Base-by-base conservation (phyloP, 345 rosid genomes). In the Brassica carinata region DNA sequence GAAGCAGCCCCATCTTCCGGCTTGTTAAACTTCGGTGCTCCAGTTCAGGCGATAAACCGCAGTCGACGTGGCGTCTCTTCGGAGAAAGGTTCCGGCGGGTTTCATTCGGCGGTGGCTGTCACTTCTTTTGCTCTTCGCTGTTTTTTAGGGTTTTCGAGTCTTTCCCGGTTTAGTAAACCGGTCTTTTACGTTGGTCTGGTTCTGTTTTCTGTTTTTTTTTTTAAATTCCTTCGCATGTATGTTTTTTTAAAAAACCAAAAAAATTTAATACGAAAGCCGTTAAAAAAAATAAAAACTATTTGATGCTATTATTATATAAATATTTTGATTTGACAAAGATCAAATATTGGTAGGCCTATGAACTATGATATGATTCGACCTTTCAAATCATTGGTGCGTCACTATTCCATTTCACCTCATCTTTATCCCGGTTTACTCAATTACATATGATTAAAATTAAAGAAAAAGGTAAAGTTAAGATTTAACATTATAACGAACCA, bases 371-470 rank as follows among this genome's bases (percentile, higher is more conserved):
- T 68, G 78, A 79, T 79, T 67, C 17, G 78, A 59, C 69, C 78
- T 79, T 79, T 61, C 74, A 79, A 79, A 79, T 79, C 78, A 79
- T 74, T 79, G 58, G 65, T 68, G 71, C 6, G 64, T 68, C 83
- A 74, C 79, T 59, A 68, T 74, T 74, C 65, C 66, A 74, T 68
- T 74, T 68, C 71, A 51, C 79, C 45, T 58, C 75, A 68, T 13
- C 71, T 79, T 74, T 79, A 69, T 61, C 79, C 69, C 2, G 38
- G 51, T 79, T 79, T 73, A 79, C 78, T 67, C 71, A 57, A 73
- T 72, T 79, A 67, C 26, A 14, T 30, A 79, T 79, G 73, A 79
- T 79, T 79, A 66, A 71, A 73, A 66, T 67, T 67, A 79, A 73
- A 79, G 82, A 59, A 17, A 79, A 79, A 67, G 74, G 15, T 33